These are phyloP conservation scores for Pholiota adiposa DNA, from an alignment of 1,284 basidiomycete species.

Conservation along the genomic window DNA sequence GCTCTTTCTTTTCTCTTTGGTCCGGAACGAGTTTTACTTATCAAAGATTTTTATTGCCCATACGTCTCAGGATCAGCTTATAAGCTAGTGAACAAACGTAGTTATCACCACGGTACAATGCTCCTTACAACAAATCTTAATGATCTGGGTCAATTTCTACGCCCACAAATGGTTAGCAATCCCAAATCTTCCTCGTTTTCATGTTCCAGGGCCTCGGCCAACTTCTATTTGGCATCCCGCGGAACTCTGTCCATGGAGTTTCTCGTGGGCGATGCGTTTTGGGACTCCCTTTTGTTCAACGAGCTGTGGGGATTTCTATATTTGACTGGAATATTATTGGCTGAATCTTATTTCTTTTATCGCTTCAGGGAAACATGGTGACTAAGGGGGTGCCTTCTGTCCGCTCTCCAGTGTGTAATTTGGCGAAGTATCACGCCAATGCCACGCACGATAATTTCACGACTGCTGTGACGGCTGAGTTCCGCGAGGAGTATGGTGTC, in stretches of 20 bases:
- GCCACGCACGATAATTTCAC: conserved; percentile 77
- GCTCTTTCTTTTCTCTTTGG: background rate
- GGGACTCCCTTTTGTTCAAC: background rate
- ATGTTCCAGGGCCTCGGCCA: conserved; percentile 35
- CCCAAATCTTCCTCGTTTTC: conserved; percentile 10
- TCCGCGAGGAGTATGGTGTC: conserved; percentile 67
- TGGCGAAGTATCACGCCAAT: conserved; percentile 58
- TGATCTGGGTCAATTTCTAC: conserved; percentile 75
- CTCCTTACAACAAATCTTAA: conserved; percentile 83
- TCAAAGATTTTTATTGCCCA: background rate
- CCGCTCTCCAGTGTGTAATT: conserved; percentile 89
- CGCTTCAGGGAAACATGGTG: conserved; percentile 68
- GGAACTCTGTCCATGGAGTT: background rate
- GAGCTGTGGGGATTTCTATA: background rate
- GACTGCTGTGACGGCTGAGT: conserved; percentile 72
- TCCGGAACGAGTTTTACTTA: background rate
- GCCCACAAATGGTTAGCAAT: conserved; percentile 65
- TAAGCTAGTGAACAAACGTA: conserved; percentile 89
- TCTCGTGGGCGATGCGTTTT: background rate
- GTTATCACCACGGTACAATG: conserved; percentile 99
- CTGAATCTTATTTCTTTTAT: conserved; percentile 5
- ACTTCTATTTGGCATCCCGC: background rate
- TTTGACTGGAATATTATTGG: background rate
- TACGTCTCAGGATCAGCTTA: conserved; percentile 98
- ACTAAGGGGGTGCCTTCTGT: conserved; percentile 92